Base-by-base conservation (phyloP, 169 alveolate genomes). In the Cryptosporidium canis region DNA sequence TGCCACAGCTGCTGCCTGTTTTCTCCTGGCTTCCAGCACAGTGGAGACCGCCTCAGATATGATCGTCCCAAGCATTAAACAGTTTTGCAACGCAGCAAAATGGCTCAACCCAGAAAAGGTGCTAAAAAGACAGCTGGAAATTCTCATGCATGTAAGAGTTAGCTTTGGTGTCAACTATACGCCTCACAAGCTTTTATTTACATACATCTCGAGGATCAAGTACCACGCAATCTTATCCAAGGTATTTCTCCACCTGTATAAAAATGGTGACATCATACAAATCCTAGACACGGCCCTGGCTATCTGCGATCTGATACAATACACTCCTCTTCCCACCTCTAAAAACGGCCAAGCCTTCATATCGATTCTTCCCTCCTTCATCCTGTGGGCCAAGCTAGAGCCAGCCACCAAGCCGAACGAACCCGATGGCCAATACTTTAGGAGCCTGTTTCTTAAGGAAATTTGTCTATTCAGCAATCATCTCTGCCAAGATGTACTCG, bases 41-140 rank as follows among this genome's bases (percentile, higher is more conserved):
- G 14, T 77, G 5, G 87, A 77, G 39, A 77, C 87, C 12, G 66
- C 21, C 21, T 58, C 77, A 9, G 87, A 77, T 61, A 61, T 55
- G 72, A 77, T 77, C 24, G 87, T 77, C 7, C 87, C 87, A 56
- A 58, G 72, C 8, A 35, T 77, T n/a, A 77, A 24, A 21, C 87
- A 77, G 39, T 77, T 77, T 61, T 77, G 77, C 39, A 66, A 77
- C 29, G 87, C 87, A 27, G 87, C 87, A 21, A 77, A 77, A 33
- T 77, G 87, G 87, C 24, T 77, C 14, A 41, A 77, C 24, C 37
- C 72, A 1, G 41, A 35, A 24, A 77, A 55, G 39, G 29, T 77
- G 11, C 21, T 77, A 29, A 48, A 56, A 37, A 77, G 47, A 48
- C 87, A 77, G 45, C 14, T 77, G 2, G 87, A 77, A 29, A 77